A percentile compares a stretch with the other conserved stretches of the same genome.
These are phyloP conservation scores for Candida ascalaphidarum DNA, from an alignment of 805 yeast species.

Conservation along the genomic window DNA sequence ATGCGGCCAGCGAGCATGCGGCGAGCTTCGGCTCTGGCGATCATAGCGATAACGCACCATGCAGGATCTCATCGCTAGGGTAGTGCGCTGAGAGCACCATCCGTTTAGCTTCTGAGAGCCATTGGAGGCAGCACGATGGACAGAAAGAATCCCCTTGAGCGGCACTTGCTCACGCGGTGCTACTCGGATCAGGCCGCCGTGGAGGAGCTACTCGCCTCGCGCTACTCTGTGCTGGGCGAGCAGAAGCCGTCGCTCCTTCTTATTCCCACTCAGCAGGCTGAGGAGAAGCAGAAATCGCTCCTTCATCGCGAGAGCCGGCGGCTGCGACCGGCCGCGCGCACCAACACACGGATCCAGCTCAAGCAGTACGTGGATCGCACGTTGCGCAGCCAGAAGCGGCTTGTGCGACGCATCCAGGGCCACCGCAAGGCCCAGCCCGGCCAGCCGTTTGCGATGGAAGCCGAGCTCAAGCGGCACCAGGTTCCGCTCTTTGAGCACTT, in stretches of 20 bases:
- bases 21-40: too few species aligned
- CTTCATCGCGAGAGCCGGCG: constrained; percentile 6
- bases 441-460: constrained; percentile 14
- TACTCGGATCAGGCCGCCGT: constrained; percentile 29
- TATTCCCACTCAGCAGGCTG: constrained; percentile 21
- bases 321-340: constrained; percentile 8
- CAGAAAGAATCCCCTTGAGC: constrained; percentile 36
- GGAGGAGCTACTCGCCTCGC: constrained; percentile 29
- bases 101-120: too few species aligned
- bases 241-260: constrained; percentile 39
- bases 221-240: constrained; percentile 39
- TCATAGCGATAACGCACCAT: not conserved
- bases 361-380: constrained; percentile 30
- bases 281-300: constrained; percentile 4
- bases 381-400: constrained; percentile 27
- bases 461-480: constrained; percentile 15
- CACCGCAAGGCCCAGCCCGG: constrained; percentile 9
- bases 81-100: too few species aligned
- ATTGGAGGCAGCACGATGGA: constrained; percentile 31
- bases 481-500: constrained; percentile 42
- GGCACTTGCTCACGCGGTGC: constrained; percentile 36
- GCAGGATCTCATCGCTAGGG: too few species aligned
- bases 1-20: not conserved
- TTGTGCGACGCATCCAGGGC: constrained; percentile 28
- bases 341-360: constrained; percentile 33